Percentiles rank a stretch among this genome's conserved stretches.
Evolutionary conservation across 2,329 filamentous ascomycete genomes (phyloP).

Genomic region (Cytospora piceicola): DNA sequence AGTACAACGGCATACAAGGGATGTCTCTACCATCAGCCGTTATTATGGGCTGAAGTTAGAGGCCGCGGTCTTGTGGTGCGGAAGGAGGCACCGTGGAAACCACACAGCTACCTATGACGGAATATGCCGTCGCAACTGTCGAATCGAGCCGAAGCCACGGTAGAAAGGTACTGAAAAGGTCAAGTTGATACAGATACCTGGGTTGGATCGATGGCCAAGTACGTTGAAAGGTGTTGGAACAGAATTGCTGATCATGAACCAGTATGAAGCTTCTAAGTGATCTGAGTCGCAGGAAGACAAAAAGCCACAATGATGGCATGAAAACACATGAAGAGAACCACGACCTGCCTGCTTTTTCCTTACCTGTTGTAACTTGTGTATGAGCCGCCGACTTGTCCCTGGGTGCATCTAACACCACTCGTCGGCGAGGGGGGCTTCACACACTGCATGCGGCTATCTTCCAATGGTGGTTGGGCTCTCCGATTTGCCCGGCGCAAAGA

Average conservation of each 20-base stretch:
- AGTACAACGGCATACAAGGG: conserved; percentile 10
- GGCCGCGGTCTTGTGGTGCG: neutral
- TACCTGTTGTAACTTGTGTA: neutral
- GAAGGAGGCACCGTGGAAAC: neutral
- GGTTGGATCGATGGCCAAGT: conserved; percentile 3
- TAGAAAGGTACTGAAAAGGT: neutral
- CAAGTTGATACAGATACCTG: conserved; percentile 1
- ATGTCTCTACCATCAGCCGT: conserved; percentile 7
- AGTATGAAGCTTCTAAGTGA: conserved; percentile 1
- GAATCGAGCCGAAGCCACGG: neutral
- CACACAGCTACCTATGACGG: neutral
- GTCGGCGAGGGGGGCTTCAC: neutral
- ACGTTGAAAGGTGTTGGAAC: conserved; percentile 7
- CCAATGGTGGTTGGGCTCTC: neutral
- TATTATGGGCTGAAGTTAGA: neutral
- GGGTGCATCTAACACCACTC: neutral
- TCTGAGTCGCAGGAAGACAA: neutral
- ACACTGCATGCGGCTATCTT: neutral
- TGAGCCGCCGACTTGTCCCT: neutral
- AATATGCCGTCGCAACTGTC: neutral
- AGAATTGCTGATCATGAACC: conserved; percentile 3
- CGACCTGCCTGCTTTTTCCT: neutral
- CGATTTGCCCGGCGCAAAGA: conserved; percentile 18
- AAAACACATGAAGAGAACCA: neutral
- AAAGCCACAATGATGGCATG: neutral